phyloP scores from a whole-genome alignment of 2,329 filamentous ascomycete genomes.

The Colletotrichum liaoningense region DNA sequence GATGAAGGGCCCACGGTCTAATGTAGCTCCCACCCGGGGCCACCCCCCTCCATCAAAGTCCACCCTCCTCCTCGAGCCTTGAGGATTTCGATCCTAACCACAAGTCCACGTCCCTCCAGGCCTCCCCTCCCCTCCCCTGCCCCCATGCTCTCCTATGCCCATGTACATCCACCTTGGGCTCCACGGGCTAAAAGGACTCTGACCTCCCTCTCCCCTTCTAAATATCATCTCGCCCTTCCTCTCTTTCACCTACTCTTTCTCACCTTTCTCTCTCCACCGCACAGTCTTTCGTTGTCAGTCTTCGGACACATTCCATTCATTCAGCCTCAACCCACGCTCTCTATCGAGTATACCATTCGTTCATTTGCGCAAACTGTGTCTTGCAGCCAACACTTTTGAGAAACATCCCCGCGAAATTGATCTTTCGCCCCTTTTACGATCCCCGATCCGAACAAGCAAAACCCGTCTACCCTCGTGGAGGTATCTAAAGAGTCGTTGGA shows the following conservation, averaged over 20 bases:
- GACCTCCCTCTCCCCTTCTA: slow-evolving; percentile 30
- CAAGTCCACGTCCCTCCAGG: slow-evolving; percentile 15
- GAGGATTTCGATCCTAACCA: slow-evolving; percentile 33
- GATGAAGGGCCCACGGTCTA: slow-evolving; percentile 34
- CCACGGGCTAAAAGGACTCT: slow-evolving; percentile 33
- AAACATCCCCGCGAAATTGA: slow-evolving; percentile 34
- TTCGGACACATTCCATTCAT: slow-evolving; percentile 37
- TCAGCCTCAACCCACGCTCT: slow-evolving; percentile 27
- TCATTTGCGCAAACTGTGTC: slow-evolving; percentile 38
- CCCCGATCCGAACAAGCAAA: slow-evolving; percentile 17
- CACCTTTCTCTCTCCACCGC: slow-evolving; percentile 22
- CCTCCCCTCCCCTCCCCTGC: neutral
- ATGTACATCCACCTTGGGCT: slow-evolving; percentile 15
- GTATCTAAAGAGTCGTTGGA: slow-evolving; percentile 12
- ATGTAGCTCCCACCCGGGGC: neutral
- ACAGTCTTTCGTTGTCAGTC: slow-evolving; percentile 38
- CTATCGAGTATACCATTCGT: slow-evolving; percentile 30
- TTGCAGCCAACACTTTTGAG: slow-evolving; percentile 33
- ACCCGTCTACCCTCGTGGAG: slow-evolving; percentile 4
- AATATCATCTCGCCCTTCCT: slow-evolving; percentile 22
- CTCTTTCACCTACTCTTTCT: neutral
- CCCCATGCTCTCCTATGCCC: neutral
- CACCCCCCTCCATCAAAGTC: neutral
- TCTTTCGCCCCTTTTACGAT: slow-evolving; percentile 35
- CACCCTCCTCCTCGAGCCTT: neutral